Base-by-base conservation (phyloP, 225 moss, liverwort and hornwort genomes). In the Neckera pumila region DNA sequence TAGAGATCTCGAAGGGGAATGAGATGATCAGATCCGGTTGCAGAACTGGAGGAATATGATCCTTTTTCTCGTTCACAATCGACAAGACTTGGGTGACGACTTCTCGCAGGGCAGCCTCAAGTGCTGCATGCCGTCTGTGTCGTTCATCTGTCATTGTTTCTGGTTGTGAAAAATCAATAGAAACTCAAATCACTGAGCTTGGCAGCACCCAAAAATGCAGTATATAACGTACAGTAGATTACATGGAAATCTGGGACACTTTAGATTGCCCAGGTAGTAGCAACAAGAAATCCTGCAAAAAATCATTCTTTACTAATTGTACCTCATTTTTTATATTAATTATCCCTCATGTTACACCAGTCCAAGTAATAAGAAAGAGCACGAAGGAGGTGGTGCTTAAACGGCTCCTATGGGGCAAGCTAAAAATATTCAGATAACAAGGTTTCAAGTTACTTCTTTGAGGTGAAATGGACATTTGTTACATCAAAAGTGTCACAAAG, bases 1-100 rank as follows among this genome's bases (percentile, higher is more conserved):
- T 95, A n/a, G 92, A 89, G 73, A 97, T 97, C 84, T 97, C 97
- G 64, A 93, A 96, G 28, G 97, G 97, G 75, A 95, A 97, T 12
- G 97, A 92, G 49, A 94, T 91, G 47, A 96, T 92, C 10, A 92
- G 92, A 84, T 91, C 86, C 80, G 91, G 90, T 62, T 92, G 92
- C 53, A 88, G 62, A 58, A 96, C 94, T 21, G 97, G 97, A 61
- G 97, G 97, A 74, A 97, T 97, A 86, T 97, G 96, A 89, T 97
- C 97, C 81, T 97, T 96, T 84, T 97, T 97, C 81, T 97, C 95
- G 76, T 97, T 95, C 66, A 96, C 95, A 89, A 90, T 84, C 83
- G 93, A 86, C 81, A 97, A 85, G 70, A 97, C 87, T 86, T 97
- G 95, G 56, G 91, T 89, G 84, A 95, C 92, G 42, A 94, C 95